phyloP scores from a whole-genome alignment of 228 moss, liverwort and hornwort genomes.

The Sphagnum fallax region DNA sequence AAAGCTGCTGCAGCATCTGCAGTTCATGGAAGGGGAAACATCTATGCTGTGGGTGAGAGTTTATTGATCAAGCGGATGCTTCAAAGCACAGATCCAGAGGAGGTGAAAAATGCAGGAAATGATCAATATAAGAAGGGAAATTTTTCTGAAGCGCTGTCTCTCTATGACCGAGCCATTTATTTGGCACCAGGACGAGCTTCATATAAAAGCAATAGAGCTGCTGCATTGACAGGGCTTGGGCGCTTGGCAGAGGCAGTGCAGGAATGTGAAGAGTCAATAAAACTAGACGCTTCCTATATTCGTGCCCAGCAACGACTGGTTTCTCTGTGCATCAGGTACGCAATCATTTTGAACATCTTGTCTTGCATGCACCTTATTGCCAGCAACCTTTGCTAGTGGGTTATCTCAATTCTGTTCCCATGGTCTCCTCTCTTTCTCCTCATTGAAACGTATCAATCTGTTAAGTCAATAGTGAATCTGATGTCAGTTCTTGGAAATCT shows the following conservation, averaged over 20 bases:
- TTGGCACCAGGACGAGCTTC: constrained; percentile 72
- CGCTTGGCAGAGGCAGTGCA: constrained; percentile 63
- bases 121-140: constrained; percentile 83
- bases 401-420: not conserved
- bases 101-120: constrained; percentile 72
- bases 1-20: constrained; percentile 26
- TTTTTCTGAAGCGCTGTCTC: constrained; percentile 73
- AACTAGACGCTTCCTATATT: constrained; percentile 50
- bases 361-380: no score
- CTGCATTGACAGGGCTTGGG: constrained; percentile 74
- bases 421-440: no score
- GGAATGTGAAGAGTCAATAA: constrained; percentile 63
- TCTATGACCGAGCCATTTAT: constrained; percentile 73
- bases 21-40: constrained; percentile 17
- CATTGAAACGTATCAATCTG: no score
- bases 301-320: constrained; percentile 82
- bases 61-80: constrained; percentile 48
- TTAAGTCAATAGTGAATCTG: not conserved
- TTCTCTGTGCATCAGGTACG: constrained; percentile 71
- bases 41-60: constrained; percentile 42
- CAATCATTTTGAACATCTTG: not conserved
- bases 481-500: not conserved
- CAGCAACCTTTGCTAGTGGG: not conserved
- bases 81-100: constrained; percentile 59
- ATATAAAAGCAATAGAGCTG: constrained; percentile 73